Percentiles rank a stretch among this genome's conserved stretches.
These are phyloP conservation scores for Penicillium thymicola DNA, from an alignment of 2,329 filamentous ascomycete species.

Conservation along the genomic window DNA sequence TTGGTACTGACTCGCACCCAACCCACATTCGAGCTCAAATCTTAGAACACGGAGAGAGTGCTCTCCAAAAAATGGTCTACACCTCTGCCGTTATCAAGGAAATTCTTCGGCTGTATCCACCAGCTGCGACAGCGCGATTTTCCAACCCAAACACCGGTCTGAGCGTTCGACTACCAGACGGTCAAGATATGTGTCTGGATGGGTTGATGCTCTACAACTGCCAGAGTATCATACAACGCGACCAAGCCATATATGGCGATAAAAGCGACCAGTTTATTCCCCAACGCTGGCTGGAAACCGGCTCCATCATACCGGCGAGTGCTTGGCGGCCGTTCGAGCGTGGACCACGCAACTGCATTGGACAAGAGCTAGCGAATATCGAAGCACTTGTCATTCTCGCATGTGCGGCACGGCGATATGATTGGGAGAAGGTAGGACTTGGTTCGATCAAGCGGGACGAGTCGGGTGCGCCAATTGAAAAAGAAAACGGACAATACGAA, in stretches of 20 bases:
- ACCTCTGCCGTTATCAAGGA: conserved; percentile 46
- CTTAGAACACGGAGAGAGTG: conserved; percentile 26
- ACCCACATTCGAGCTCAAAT: no score
- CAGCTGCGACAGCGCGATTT: conserved; percentile 25
- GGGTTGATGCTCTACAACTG: neutral
- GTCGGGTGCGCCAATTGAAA: neutral
- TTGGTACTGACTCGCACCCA: no score
- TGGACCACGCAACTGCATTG: conserved; percentile 49
- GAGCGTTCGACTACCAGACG: conserved; percentile 6
- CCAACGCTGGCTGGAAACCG: conserved; percentile 35
- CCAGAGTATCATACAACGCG: conserved; percentile 16
- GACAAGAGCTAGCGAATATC: conserved; percentile 49
- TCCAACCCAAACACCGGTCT: conserved; percentile 7
- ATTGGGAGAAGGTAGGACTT: conserved; percentile 18
- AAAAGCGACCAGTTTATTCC: conserved; percentile 32
- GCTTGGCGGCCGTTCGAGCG: conserved; percentile 51
- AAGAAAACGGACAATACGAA: conserved; percentile 1
- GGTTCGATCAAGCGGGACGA: conserved; percentile 6
- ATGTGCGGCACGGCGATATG: conserved; percentile 13
- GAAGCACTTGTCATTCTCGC: conserved; percentile 30
- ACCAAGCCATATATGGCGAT: conserved; percentile 16
- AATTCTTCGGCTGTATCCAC: conserved; percentile 51
- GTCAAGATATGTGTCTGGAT: neutral
- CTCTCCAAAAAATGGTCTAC: conserved; percentile 43
- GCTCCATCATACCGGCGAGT: conserved; percentile 29